Percentiles rank a stretch among this genome's conserved stretches.
phyloP scores from a whole-genome alignment of 106 monocot species.

The Dendrobium officinale region DNA sequence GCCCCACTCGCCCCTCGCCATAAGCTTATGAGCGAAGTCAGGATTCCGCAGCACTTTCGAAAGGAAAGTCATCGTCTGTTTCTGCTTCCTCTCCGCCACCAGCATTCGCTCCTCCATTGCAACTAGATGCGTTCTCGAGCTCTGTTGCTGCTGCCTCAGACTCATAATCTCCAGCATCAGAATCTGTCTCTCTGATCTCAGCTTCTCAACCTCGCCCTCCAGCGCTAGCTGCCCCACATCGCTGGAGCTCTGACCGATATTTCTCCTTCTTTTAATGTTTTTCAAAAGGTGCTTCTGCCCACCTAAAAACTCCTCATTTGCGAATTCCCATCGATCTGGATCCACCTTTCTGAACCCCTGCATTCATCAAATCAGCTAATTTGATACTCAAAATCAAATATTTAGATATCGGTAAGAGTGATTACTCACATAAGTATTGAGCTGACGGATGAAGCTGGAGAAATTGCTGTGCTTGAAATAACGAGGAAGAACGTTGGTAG shows the following conservation, averaged over 20 bases:
- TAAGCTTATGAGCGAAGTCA: conserved; percentile 17
- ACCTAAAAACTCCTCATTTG: conserved; percentile 43
- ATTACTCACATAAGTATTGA: conserved; percentile 52
- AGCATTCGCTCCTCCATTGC: conserved; percentile 41
- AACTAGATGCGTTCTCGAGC: conserved; percentile 24
- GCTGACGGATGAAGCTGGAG: conserved; percentile 60
- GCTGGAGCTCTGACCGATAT: conserved; percentile 4
- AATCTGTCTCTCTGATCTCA: conserved; percentile 24
- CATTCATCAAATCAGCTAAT: neutral
- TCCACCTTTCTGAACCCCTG: conserved; percentile 85
- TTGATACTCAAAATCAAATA: neutral
- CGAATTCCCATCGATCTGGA: conserved; percentile 68
- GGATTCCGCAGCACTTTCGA: conserved; percentile 33
- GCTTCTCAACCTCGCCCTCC: conserved; percentile 21
- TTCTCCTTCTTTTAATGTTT: conserved; percentile 36
- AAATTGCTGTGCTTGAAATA: conserved; percentile 58
- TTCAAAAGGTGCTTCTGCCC: conserved; percentile 51
- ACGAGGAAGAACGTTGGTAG: conserved; percentile 34
- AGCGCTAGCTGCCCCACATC: conserved; percentile 21
- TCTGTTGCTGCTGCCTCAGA: conserved; percentile 53
- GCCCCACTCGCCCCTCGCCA: neutral
- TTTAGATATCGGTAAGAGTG: neutral
- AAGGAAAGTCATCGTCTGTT: conserved; percentile 44
- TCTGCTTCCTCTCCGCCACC: conserved; percentile 33
- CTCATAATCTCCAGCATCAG: conserved; percentile 43